Base-by-base conservation (phyloP, 192 early-diverging fungal genomes). In the Polychytrium aggregatum region DNA sequence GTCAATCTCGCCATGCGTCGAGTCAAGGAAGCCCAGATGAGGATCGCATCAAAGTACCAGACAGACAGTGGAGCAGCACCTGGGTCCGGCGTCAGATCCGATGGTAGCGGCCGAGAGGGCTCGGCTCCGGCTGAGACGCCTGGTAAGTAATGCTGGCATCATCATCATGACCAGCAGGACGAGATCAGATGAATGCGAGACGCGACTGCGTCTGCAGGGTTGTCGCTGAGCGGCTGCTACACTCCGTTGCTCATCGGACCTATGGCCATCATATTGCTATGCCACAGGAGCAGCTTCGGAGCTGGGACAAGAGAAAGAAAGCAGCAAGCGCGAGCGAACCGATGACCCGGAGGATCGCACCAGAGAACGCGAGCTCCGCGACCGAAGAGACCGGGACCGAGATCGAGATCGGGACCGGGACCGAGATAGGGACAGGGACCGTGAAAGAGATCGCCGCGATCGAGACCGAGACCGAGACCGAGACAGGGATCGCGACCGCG, bases 21-120 rank as follows among this genome's bases (percentile, higher is more conserved):
- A 17, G 68, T 79, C 16, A 48, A 62, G 21, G 76, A 78, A 46
- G 76, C 74, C 10, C 68, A 74, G 46, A 27, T 57, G 37, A 41
- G 61, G 29, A 78, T 78, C 44, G 47, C 46, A 25, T 51, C 36
- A 36, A 70, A 56, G 26, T 59, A 58, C 39, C n/a, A n/a, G n/a
- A n/a, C n/a, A n/a, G n/a, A n/a, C n/a, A n/a, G n/a, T n/a, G n/a
- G n/a, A n/a, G 37, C 56, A 25, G 52, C 44, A 20, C 57, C 47
- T 28, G 51, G 50, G 30, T 52, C 46, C 2, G 28, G 43, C 16
- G 45, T 25, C 14, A 33, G 27, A 41, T 43, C 34, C 8, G 41
- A 41, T 17, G 49, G 37, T 5, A 41, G 25, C 21, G 37, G 34
- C 26, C 35, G 43, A 30, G 36, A 24, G 31, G 22, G 40, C 17